These are phyloP conservation scores for Globisporangium camurandrum DNA, from an alignment of 352 stramenopile species.

Conservation along the genomic window DNA sequence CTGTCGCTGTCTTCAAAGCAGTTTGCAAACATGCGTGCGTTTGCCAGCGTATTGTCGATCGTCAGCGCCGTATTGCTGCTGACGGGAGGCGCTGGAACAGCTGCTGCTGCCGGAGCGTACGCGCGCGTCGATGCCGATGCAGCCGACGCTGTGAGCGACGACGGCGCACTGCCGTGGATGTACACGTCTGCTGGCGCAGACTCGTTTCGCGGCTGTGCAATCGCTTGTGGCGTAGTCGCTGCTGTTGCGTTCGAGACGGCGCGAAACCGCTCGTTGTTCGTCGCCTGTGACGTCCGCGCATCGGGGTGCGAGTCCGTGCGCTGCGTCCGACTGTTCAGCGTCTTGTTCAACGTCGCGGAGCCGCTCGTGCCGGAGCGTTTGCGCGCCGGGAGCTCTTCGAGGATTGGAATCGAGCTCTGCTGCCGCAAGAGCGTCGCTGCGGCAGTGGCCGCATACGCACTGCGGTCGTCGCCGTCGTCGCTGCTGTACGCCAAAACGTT, in stretches of 20 bases:
- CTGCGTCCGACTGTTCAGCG: conserved; percentile 7
- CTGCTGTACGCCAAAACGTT: conserved; percentile 7
- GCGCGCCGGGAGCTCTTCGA: conserved; percentile 4
- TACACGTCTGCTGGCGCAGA: conserved; percentile 10
- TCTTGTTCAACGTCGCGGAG: neutral
- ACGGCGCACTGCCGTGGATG: conserved; percentile 9
- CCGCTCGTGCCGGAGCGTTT: no score
- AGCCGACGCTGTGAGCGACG: no score
- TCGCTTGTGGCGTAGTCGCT: neutral
- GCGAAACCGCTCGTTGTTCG: neutral
- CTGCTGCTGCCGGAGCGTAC: conserved; percentile 14
- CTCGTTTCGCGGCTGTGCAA: conserved; percentile 5
- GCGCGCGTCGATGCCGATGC: conserved; percentile 3
- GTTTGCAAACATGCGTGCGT: neutral
- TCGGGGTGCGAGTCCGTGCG: conserved; percentile 6
- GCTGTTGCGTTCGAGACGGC: conserved; percentile 5
- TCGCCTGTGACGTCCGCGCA: no score
- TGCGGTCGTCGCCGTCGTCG: neutral
- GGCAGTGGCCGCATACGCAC: neutral
- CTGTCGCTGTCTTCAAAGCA: conserved; percentile 3
- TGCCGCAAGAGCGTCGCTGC: conserved; percentile 4
- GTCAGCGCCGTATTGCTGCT: conserved; percentile 1
- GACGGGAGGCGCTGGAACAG: conserved; percentile 15
- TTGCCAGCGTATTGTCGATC: conserved; percentile 1
- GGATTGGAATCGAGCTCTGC: conserved; percentile 11